A percentile compares a stretch with the other conserved stretches of the same genome.
Evolutionary conservation across 495 filamentous ascomycete genomes (phyloP).

Genomic region (Lophiotrema nucula): DNA sequence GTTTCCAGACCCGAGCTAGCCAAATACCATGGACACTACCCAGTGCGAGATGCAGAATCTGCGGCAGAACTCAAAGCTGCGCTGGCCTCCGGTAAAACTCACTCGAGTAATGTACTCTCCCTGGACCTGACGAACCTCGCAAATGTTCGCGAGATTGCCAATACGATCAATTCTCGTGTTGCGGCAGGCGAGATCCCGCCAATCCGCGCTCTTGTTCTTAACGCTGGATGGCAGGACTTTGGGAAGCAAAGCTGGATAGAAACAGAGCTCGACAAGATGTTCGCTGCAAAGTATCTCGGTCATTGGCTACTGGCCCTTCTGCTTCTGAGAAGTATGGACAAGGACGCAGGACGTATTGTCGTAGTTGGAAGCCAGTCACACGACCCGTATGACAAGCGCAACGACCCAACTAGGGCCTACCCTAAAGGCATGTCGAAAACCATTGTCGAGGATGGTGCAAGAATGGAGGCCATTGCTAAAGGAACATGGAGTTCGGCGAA

Average conservation of each 20-base stretch:
- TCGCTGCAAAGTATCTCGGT: constrained; percentile 49
- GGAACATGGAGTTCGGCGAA: constrained; percentile 37
- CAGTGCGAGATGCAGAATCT: neutral
- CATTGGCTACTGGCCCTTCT: constrained; percentile 48
- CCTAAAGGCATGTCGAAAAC: neutral
- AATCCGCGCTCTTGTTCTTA: constrained; percentile 31
- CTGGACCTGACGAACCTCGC: neutral
- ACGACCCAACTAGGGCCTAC: neutral
- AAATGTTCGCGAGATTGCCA: neutral
- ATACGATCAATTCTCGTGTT: neutral
- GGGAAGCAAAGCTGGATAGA: constrained; percentile 37
- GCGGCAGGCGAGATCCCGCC: neutral
- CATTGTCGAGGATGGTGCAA: neutral
- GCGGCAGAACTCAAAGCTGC: neutral
- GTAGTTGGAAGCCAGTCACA: neutral
- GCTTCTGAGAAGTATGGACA: constrained; percentile 48
- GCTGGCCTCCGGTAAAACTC: neutral
- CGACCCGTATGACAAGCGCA: neutral
- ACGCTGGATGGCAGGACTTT: constrained; percentile 45
- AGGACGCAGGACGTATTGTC: constrained; percentile 13
- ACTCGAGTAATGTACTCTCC: neutral
- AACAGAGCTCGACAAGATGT: constrained; percentile 31
- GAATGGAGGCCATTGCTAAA: constrained; percentile 39
- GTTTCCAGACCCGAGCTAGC: neutral
- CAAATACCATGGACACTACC: neutral